Percentiles rank a stretch among this genome's conserved stretches.
These are phyloP conservation scores for Moesziomyces sp. DNA, from an alignment of 1,284 basidiomycete species.

Conservation along the genomic window DNA sequence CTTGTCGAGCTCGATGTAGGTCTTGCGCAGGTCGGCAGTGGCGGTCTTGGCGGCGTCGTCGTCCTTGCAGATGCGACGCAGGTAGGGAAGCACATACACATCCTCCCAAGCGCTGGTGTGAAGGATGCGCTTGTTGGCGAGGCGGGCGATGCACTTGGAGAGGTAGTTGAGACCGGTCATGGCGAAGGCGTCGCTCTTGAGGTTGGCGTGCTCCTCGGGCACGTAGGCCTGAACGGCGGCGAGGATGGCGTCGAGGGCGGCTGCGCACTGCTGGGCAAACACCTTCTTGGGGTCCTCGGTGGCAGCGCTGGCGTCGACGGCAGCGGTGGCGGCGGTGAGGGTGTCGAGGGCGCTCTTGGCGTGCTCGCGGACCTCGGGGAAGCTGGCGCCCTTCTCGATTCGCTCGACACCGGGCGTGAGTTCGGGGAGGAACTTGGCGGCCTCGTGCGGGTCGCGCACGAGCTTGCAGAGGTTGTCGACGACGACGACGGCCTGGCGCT, in stretches of 20 bases:
- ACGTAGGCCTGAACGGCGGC: conserved; percentile 53
- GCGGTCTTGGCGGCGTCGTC: conserved; percentile 54
- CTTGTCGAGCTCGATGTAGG: conserved; percentile 61
- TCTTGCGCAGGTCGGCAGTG: conserved; percentile 58
- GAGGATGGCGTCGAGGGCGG: conserved; percentile 54
- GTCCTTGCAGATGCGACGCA: conserved; percentile 67
- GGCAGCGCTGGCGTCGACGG: conserved; percentile 44
- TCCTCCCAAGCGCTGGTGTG: conserved; percentile 65
- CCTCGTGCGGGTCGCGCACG: conserved; percentile 89
- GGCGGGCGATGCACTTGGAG: conserved; percentile 55
- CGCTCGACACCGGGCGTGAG: conserved; percentile 91
- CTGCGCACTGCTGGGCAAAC: conserved; percentile 48
- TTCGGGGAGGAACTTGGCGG: conserved; percentile 86
- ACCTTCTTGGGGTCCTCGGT: conserved; percentile 59
- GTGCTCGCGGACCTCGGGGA: conserved; percentile 81
- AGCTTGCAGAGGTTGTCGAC: conserved; percentile 98
- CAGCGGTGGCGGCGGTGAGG: conserved; percentile 48
- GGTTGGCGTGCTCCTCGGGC: conserved; percentile 49
- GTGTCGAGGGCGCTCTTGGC: conserved; percentile 64
- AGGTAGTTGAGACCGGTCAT: conserved; percentile 60
- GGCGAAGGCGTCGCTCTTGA: conserved; percentile 60
- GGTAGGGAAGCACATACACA: conserved; percentile 67
- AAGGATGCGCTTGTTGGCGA: conserved; percentile 66
- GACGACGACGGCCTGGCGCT: conserved; percentile 81
- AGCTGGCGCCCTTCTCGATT: conserved; percentile 89